A percentile compares a stretch with the other conserved stretches of the same genome.
These are phyloP conservation scores for Zea mays DNA, from an alignment of 176 grass and related monocot genomes.

Conservation along the genomic window Zm-B73-REFERENCE-NAM-5.0 NC_050098.1:15424001-15424500, in stretches of 20 bases:
- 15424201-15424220: conserved; percentile 43
- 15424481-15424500: conserved; percentile 31
- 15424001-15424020: conserved; percentile 59
- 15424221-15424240: not conserved
- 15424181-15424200: conserved; percentile 55
- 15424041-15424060: conserved; percentile 56
- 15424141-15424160: conserved; percentile 13
- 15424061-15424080: conserved; percentile 43
- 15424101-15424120: conserved; percentile 56
- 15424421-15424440: conserved; percentile 63
- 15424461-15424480: conserved; percentile 48
- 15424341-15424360: conserved; percentile 40
- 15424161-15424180: conserved; percentile 63
- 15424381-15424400: conserved; percentile 38
- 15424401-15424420: conserved; percentile 52
- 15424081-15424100: conserved; percentile 48
- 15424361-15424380: conserved; percentile 4
- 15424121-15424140: conserved; percentile 57
- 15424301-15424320: conserved; percentile 29
- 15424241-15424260: not conserved
- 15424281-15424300: conserved; percentile 18
- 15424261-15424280: not conserved
- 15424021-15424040: conserved; percentile 28
- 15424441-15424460: conserved; percentile 40
- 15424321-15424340: conserved; percentile 25